A percentile compares a stretch with the other conserved stretches of the same genome.
Conservation (phyloP, 352 stramenopile species). For the Phytophthora litchii region DNA sequence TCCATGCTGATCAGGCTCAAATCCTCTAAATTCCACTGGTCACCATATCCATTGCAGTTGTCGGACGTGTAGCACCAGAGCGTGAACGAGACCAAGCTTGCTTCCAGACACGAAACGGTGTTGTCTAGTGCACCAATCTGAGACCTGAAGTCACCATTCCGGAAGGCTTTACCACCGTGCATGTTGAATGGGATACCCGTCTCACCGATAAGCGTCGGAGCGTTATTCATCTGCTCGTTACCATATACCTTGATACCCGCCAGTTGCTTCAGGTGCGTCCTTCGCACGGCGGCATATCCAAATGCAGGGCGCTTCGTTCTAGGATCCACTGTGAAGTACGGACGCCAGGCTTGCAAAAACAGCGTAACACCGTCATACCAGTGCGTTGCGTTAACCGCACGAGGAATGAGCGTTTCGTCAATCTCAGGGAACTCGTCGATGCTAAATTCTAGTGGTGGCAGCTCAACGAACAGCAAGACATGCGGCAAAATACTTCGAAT, state of each 20-base stretch:
- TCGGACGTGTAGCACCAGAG: conserved; percentile 90
- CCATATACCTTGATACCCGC: conserved; percentile 61
- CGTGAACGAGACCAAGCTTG: conserved; percentile 79
- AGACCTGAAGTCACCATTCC: conserved; percentile 47
- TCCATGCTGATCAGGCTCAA: conserved; percentile 77
- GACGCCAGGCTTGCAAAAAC: conserved; percentile 70
- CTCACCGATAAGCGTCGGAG: conserved; percentile 71
- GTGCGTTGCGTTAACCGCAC: conserved; percentile 87
- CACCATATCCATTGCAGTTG: conserved; percentile 79
- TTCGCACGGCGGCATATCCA: conserved; percentile 57
- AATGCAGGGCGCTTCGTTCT: conserved; percentile 70
- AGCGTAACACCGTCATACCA: conserved; percentile 93
- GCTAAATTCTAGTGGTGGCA: conserved; percentile 80
- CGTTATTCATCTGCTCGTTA: conserved; percentile 51
- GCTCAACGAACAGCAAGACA: conserved; percentile 79
- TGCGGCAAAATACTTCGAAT: conserved; percentile 68
- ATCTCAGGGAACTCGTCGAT: conserved; percentile 74
- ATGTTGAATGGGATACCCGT: conserved; percentile 79
- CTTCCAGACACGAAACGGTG: conserved; percentile 69
- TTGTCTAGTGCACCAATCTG: conserved; percentile 68
- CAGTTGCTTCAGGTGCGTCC: conserved; percentile 66
- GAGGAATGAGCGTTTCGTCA: conserved; percentile 51
- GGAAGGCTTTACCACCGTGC: conserved; percentile 48
- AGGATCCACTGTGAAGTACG: conserved; percentile 81
- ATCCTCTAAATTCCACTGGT: conserved; percentile 90